phyloP scores from a whole-genome alignment of 176 grass and related monocot genomes.

The Poa annua region DNA sequence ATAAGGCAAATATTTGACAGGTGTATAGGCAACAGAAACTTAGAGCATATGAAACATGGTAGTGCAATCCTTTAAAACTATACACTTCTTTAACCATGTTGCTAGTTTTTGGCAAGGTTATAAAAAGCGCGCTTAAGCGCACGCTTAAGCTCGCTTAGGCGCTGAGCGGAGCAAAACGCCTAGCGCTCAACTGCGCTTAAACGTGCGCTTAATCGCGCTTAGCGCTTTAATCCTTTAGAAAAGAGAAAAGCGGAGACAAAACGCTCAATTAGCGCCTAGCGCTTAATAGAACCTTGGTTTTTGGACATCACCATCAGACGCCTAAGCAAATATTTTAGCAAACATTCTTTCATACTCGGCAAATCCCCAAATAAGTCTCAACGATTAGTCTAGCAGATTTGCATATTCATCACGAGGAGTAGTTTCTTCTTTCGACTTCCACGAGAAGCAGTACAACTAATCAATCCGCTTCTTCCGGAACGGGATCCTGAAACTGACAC shows the following conservation, averaged over 20 bases:
- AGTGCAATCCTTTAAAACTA: neutral
- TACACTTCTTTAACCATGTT: neutral
- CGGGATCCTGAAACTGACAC: neutral
- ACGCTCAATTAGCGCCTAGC: too few species aligned
- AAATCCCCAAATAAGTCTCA: neutral
- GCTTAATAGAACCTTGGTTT: too few species aligned
- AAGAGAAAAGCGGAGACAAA: too few species aligned
- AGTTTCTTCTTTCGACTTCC: conserved; percentile 7
- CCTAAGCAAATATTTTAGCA: neutral
- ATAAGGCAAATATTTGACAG: neutral
- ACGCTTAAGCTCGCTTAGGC: too few species aligned
- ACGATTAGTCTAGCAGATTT: neutral
- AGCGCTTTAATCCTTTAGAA: too few species aligned
- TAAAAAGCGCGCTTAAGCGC: too few species aligned
- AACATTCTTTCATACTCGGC: neutral
- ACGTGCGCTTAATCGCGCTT: too few species aligned
- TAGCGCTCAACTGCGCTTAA: too few species aligned
- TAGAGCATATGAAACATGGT: neutral
- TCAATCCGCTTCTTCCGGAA: neutral
- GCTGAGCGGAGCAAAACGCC: too few species aligned
- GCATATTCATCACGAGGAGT: neutral
- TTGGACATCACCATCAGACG: too few species aligned
- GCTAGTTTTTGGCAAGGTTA: neutral
- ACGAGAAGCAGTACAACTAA: neutral
- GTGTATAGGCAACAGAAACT: neutral